Evolutionary conservation across 352 stramenopile genomes (phyloP).

Genomic region (Plasmopara viticola): DNA sequence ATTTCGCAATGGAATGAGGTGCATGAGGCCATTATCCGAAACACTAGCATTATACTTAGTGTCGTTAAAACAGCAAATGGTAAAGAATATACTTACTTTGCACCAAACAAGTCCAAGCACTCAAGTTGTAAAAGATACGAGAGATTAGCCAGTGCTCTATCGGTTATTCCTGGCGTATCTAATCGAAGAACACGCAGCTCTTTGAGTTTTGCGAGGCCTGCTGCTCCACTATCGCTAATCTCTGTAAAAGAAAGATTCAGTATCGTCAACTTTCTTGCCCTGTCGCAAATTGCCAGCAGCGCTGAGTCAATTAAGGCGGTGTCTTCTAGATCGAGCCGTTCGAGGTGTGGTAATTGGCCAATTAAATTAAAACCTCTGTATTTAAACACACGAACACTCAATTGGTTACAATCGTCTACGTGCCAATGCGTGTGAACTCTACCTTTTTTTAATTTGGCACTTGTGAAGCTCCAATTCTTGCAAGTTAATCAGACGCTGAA

Average conservation of each 20-base stretch:
- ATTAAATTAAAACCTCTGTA: constrained; percentile 67
- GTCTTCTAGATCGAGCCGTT: constrained; percentile 54
- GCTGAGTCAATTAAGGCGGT: constrained; percentile 52
- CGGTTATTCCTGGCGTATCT: constrained; percentile 62
- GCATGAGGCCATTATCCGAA: constrained; percentile 60
- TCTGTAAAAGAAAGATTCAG: constrained; percentile 70
- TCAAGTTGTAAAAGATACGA: constrained; percentile 47
- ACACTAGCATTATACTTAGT: constrained; percentile 29
- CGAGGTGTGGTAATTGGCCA: constrained; percentile 39
- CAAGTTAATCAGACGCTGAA: constrained; percentile 44
- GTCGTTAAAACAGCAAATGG: constrained; percentile 5
- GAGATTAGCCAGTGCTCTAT: constrained; percentile 48
- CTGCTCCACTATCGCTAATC: constrained; percentile 50
- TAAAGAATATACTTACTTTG: constrained; percentile 33
- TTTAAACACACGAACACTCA: constrained; percentile 1
- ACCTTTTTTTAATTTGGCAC: constrained; percentile 70
- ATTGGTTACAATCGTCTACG: background rate
- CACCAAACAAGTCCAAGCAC: constrained; percentile 67
- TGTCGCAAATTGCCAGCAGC: constrained; percentile 57
- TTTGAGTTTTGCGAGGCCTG: constrained; percentile 41
- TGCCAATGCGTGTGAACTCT: background rate
- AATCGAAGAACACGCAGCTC: constrained; percentile 54
- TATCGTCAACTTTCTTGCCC: constrained; percentile 29
- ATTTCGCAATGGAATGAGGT: constrained; percentile 42
- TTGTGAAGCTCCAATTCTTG: constrained; percentile 59